Conservation (phyloP, 1,284 basidiomycete species). For the Athelia psychrophila region DNA sequence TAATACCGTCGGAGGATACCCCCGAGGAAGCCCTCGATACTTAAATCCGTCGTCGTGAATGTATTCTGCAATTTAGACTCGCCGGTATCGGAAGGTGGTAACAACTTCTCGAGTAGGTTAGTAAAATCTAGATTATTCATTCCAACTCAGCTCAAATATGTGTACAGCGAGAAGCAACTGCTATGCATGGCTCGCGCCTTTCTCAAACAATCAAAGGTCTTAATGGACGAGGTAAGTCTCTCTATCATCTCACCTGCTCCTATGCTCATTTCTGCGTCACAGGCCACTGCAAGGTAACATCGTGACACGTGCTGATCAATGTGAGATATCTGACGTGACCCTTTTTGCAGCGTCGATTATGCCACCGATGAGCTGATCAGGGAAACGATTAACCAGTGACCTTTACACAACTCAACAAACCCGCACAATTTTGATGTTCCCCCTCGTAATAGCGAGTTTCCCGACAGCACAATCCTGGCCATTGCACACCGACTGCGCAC, state of each 20-base stretch:
- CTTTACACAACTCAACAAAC: conserved; percentile 7
- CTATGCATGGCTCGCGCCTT: conserved; percentile 68
- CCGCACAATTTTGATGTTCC: not conserved
- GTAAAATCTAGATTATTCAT: conserved; percentile 19
- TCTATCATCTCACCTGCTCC: conserved; percentile 22
- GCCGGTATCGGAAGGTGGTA: conserved; percentile 84
- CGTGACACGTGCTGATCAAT: not conserved
- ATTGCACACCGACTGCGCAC: conserved; percentile 72
- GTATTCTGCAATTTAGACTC: conserved; percentile 88
- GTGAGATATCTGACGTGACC: conserved; percentile 1
- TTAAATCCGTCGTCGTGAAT: conserved; percentile 76
- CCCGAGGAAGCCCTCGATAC: conserved; percentile 47
- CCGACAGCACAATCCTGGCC: conserved; percentile 63
- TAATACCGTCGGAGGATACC: conserved; percentile 64
- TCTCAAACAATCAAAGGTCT: conserved; percentile 54
- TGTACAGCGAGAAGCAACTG: conserved; percentile 54
- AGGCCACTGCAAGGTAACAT: conserved; percentile 67
- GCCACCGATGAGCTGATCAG: conserved; percentile 75
- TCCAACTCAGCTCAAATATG: too few species aligned
- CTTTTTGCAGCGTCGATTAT: conserved; percentile 61
- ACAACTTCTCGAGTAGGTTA: conserved; percentile 89
- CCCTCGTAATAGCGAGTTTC: conserved; percentile 47
- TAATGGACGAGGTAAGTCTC: conserved; percentile 72
- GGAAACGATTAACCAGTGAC: conserved; percentile 72
- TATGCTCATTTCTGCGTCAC: not conserved